A percentile compares a stretch with the other conserved stretches of the same genome.
Conservation (phyloP, 192 early-diverging fungal genomes). For the Coemansia sp. region DNA sequence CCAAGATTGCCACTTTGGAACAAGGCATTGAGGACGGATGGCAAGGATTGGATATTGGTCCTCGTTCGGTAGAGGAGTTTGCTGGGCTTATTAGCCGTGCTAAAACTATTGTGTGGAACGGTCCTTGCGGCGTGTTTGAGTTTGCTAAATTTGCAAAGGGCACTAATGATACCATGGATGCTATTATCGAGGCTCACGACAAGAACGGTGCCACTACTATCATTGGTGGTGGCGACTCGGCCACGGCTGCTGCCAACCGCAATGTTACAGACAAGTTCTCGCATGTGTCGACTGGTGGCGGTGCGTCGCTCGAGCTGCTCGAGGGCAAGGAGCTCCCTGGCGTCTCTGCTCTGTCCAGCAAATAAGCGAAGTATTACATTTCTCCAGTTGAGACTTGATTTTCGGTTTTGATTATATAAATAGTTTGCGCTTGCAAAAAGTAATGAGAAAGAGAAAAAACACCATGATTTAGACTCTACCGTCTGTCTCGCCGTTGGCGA, state of each 20-base stretch:
- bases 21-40: constrained; percentile 87
- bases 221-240: constrained; percentile 97
- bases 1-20: constrained; percentile 81
- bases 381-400: background rate
- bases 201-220: constrained; percentile 83
- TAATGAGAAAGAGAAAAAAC: too few relatives aligned
- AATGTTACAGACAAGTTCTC: constrained; percentile 79
- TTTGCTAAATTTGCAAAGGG: constrained; percentile 89
- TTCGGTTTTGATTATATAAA: background rate
- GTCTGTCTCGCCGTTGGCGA: background rate
- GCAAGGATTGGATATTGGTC: constrained; percentile 91
- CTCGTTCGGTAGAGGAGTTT: constrained; percentile 77
- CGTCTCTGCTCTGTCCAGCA: constrained; percentile 69
- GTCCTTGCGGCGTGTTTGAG: constrained; percentile 97
- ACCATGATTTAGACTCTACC: background rate
- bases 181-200: constrained; percentile 80
- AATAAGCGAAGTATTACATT: constrained; percentile 16
- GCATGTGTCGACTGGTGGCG: constrained; percentile 96
- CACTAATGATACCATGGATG: constrained; percentile 83
- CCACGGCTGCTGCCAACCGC: constrained; percentile 94
- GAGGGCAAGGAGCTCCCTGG: constrained; percentile 92
- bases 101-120: constrained; percentile 99
- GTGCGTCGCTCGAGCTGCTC: constrained; percentile 93
- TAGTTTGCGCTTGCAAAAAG: too few relatives aligned
- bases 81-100: constrained; percentile 64